Evolutionary conservation across 2,329 filamentous ascomycete genomes (phyloP).

Genomic region (Penicillium frequentans): DNA sequence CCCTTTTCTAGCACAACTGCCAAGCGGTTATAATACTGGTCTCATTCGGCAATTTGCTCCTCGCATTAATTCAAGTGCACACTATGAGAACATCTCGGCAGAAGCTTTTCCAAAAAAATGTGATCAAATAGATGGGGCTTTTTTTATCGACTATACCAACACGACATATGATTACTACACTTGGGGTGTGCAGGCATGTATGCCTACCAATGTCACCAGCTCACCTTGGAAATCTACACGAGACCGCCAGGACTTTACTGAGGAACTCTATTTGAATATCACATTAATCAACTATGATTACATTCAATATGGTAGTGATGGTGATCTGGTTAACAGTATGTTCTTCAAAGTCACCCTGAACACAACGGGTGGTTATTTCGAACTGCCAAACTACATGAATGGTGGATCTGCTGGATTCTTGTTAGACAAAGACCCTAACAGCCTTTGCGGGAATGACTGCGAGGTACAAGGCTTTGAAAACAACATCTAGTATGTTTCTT

Average conservation of each 20-base stretch:
- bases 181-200: constrained; percentile 27
- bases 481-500: not conserved
- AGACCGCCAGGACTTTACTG: constrained; percentile 30
- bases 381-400: constrained; percentile 33
- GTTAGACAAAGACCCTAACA: constrained; percentile 9
- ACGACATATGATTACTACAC: constrained; percentile 3
- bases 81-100: not conserved
- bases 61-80: constrained; percentile 29
- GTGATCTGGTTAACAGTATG: not conserved
- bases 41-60: constrained; percentile 29
- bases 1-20: constrained; percentile 26
- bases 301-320: not conserved
- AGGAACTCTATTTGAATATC: constrained; percentile 30
- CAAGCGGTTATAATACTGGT: constrained; percentile 25
- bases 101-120: constrained; percentile 9
- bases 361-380: constrained; percentile 35
- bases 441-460: not conserved
- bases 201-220: constrained; percentile 22
- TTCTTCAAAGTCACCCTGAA: constrained; percentile 24
- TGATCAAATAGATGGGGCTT: not conserved
- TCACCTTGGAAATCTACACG: constrained; percentile 29
- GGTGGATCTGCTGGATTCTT: constrained; percentile 16
- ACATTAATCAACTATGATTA: not conserved
- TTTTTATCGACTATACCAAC: not conserved
- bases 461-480: not conserved